phyloP scores from a whole-genome alignment of 805 yeast genomes.

The Trichomonascus vanleenenianus region DNA sequence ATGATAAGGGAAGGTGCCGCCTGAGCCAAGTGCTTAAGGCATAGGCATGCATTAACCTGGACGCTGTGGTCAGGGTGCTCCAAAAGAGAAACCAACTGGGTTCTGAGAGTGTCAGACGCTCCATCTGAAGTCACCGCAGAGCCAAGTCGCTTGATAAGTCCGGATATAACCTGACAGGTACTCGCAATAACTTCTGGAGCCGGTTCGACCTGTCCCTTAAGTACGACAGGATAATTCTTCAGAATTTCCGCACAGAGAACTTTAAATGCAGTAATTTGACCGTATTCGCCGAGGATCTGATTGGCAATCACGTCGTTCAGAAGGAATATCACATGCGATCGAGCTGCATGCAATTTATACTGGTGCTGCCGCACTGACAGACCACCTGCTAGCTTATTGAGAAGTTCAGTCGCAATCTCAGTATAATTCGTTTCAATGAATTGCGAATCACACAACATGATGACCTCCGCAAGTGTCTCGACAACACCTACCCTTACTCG shows the following conservation, averaged over 20 bases:
- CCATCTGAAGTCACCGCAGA: slow-evolving; percentile 21
- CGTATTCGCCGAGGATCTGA: slow-evolving; percentile 25
- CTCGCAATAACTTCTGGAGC: slow-evolving; percentile 18
- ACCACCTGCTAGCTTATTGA: slow-evolving; percentile 15
- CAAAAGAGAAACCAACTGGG: slow-evolving; percentile 9
- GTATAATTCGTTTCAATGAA: slow-evolving; percentile 18
- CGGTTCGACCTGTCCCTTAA: slow-evolving; percentile 18
- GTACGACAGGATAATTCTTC: slow-evolving; percentile 18
- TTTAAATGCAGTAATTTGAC: slow-evolving; percentile 20
- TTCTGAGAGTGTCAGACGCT: slow-evolving; percentile 9
- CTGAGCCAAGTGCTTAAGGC: slow-evolving; percentile 10
- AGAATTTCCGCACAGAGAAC: slow-evolving; percentile 18
- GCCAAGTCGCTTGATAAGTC: slow-evolving; percentile 22
- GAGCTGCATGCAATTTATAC: slow-evolving; percentile 16
- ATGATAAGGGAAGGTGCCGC: slow-evolving; percentile 21
- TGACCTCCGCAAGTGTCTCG: slow-evolving; percentile 18
- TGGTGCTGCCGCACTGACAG: slow-evolving; percentile 10
- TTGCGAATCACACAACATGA: slow-evolving; percentile 13
- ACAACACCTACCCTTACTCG: slow-evolving; percentile 21
- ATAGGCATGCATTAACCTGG: slow-evolving; percentile 10
- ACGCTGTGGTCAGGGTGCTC: slow-evolving; percentile 15
- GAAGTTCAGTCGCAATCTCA: slow-evolving; percentile 16
- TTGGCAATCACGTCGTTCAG: slow-evolving; percentile 21
- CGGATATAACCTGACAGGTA: slow-evolving; percentile 17
- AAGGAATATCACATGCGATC: slow-evolving; percentile 20